phyloP scores from a whole-genome alignment of 306 rosid species.

The Purshia tridentata region DNA sequence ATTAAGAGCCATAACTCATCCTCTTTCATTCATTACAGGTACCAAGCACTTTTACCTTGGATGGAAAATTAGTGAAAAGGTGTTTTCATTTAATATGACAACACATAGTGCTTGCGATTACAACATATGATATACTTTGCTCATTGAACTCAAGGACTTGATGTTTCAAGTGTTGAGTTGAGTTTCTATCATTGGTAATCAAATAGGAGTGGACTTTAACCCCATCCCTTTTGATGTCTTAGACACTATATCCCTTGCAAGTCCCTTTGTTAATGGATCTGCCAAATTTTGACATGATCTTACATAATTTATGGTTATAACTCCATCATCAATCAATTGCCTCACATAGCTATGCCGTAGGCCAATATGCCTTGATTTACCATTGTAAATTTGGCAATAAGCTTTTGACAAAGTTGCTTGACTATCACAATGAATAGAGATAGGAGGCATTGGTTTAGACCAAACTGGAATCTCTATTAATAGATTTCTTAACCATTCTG shows the following conservation, averaged over 20 bases:
- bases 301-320: not conserved
- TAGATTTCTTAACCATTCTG: too few species aligned
- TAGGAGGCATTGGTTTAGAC: too few species aligned
- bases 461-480: too few species aligned
- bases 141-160: not conserved
- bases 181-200: not conserved
- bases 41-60: not conserved
- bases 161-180: not conserved
- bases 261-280: not conserved
- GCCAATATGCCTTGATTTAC: not conserved
- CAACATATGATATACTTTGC: conserved; percentile 7
- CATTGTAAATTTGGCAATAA: too few species aligned
- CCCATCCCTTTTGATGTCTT: not conserved
- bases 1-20: not conserved
- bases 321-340: not conserved
- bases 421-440: too few species aligned
- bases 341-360: not conserved
- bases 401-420: too few species aligned
- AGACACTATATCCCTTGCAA: not conserved
- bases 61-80: not conserved
- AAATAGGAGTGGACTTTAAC: not conserved
- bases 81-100: not conserved
- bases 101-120: not conserved
- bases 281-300: not conserved
- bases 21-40: not conserved